Evolutionary conservation across 2,329 filamentous ascomycete genomes (phyloP).

Genomic region (Diaporthe citriasiana): DNA sequence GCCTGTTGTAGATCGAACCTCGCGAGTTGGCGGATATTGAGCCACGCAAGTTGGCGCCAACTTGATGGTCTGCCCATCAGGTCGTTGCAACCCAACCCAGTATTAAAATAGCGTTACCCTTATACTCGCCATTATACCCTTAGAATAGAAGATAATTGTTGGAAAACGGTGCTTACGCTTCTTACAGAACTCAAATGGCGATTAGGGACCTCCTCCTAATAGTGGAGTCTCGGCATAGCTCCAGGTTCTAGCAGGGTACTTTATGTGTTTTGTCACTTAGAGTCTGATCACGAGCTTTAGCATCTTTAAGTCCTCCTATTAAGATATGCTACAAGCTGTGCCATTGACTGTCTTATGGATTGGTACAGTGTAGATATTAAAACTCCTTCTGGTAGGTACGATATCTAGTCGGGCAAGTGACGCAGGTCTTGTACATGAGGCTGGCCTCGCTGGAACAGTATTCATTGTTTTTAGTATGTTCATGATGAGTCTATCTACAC

Average conservation of each 20-base stretch:
- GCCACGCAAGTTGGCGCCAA: no score
- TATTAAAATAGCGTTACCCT: no score
- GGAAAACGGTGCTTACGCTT: no score
- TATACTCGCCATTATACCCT: no score
- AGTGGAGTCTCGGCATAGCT: no score
- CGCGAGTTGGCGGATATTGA: no score
- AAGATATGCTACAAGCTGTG: constrained; percentile 49
- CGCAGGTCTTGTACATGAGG: constrained; percentile 55
- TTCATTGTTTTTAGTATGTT: constrained; percentile 63
- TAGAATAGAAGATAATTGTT: no score
- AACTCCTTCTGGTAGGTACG: constrained; percentile 57
- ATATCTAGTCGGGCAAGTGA: constrained; percentile 60
- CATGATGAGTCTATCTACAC: constrained; percentile 57
- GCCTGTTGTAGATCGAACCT: no score
- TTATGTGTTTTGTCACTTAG: constrained; percentile 57
- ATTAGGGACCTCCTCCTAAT: no score
- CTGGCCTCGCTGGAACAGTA: constrained; percentile 53
- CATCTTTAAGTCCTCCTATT: constrained; percentile 58
- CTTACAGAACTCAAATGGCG: no score
- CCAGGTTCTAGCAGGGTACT: constrained; percentile 55
- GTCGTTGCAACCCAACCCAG: no score
- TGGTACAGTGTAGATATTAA: constrained; percentile 61
- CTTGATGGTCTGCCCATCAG: no score
- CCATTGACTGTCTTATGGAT: constrained; percentile 62
- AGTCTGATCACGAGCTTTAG: constrained; percentile 56